These are phyloP conservation scores for Amanita pallidorosea DNA, from an alignment of 768 basidiomycete species.

Conservation along the genomic window DNA sequence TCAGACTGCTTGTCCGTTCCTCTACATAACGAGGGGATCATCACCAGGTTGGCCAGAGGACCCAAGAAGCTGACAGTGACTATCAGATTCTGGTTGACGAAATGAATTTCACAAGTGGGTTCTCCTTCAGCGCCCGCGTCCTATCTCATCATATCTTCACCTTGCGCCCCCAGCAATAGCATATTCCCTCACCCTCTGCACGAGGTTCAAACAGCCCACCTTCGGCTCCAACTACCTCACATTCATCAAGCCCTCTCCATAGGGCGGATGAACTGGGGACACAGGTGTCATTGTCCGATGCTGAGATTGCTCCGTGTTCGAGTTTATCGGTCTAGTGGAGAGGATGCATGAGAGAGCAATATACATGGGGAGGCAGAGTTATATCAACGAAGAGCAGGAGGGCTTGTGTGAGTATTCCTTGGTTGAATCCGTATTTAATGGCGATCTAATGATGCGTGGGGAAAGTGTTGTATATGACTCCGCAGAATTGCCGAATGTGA, in stretches of 20 bases:
- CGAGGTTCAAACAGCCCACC: slow-evolving; percentile 67
- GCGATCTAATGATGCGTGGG: not conserved
- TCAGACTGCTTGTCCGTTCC: too few species aligned
- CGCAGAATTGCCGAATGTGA: too few species aligned
- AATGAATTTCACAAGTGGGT: slow-evolving; percentile 67
- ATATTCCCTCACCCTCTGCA: slow-evolving; percentile 50
- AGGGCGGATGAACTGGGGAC: slow-evolving; percentile 56
- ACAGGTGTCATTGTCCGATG: slow-evolving; percentile 60
- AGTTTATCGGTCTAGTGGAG: slow-evolving; percentile 62
- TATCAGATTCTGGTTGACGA: slow-evolving; percentile 57
- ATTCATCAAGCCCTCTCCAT: slow-evolving; percentile 54
- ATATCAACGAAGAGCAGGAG: slow-evolving; percentile 53
- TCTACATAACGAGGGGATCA: too few species aligned
- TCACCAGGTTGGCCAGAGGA: slow-evolving; percentile 42
- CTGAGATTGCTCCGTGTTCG: slow-evolving; percentile 57
- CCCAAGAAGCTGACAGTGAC: slow-evolving; percentile 44
- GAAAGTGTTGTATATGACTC: slow-evolving; percentile 36
- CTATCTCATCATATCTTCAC: slow-evolving; percentile 34
- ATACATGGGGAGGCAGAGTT: slow-evolving; percentile 57
- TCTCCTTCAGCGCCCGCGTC: not conserved
- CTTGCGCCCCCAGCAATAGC: slow-evolving; percentile 19
- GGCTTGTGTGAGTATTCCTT: slow-evolving; percentile 43
- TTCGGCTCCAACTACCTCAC: slow-evolving; percentile 59
- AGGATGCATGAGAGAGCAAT: slow-evolving; percentile 69
- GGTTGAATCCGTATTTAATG: not conserved